Evolutionary conservation across 108 stramenopile species (phyloP), one percentile per base, ranked within the genome.

Genomic region (Skeletonema marinoi): DNA sequence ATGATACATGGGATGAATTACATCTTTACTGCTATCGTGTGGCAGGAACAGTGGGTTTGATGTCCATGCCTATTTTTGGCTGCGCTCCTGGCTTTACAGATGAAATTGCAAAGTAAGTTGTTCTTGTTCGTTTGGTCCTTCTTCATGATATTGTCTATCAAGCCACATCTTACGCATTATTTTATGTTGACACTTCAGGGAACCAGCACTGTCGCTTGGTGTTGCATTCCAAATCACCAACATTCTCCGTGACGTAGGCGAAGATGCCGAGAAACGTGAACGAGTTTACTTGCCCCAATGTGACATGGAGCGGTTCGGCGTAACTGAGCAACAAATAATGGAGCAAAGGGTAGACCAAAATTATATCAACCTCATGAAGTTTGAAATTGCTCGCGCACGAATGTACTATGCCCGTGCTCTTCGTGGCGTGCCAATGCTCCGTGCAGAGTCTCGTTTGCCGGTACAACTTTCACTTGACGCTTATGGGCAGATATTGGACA

Each of bases 211-310:
- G 17, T 92, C 94, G 7, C 83, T 99, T 29, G 98, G 98, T n/a
- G 96, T 98, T 38, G 98, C 97, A 56, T 94, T 99, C 77, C 98
- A 99, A 89, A 81, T 99, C 67, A 99, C 98, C 67, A 99, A 99
- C 80, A 99, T 99, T 64, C 88, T 99, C 6, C 90, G 98, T 9
- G 98, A 98, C 70, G 97, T 99, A 6, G 98, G 98, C 16, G 98
- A 99, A 82, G 98, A 99, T 78, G 93, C 97, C 4, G 86, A 77
- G 30, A 83, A 88, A 63, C 89, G 98, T 29, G 98, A 94, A 14
- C 82, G 98, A 63, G 93, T 98, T 12, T 99, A 99, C 85, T 78
- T 99, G 3, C 98, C 98, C 13, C 83, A 74, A 68, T 81, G 91
- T 64, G 98, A 98, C 73, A 86, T 98, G 90, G 76, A 87, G 32